These are phyloP conservation scores for Paramecium primaurelia DNA, from an alignment of 73 alveolate species.

Conservation along the genomic window DNA sequence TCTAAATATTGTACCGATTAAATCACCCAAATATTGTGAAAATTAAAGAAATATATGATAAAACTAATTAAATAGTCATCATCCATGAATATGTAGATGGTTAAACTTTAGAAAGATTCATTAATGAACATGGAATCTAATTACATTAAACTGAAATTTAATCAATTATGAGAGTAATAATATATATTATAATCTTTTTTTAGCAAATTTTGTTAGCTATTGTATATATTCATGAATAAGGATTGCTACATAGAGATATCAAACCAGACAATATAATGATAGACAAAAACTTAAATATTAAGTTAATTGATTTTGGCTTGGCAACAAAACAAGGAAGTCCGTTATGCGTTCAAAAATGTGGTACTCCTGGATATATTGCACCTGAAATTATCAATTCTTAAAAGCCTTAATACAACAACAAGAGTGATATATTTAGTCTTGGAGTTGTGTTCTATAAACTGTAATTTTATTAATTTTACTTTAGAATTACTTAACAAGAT, in stretches of 20 bases:
- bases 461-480: not conserved
- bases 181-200: not conserved
- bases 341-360: constrained; percentile 3
- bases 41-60: constrained; percentile 14
- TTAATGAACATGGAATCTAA: not conserved
- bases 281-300: constrained; percentile 43
- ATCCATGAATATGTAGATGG: constrained; percentile 35
- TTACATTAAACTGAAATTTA: not conserved
- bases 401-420: not conserved
- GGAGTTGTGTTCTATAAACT: constrained; percentile 21
- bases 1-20: not conserved
- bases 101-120: not conserved
- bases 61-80: not conserved
- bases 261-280: constrained; percentile 60
- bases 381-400: constrained; percentile 41
- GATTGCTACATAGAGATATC: constrained; percentile 55
- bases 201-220: constrained; percentile 48
- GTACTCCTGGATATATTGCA: constrained; percentile 61
- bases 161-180: constrained; percentile 28
- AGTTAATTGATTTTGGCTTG: constrained; percentile 56
- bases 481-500: not conserved
- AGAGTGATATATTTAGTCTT: constrained; percentile 11
- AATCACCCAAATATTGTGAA: constrained; percentile 30
- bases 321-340: constrained; percentile 27
- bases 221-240: constrained; percentile 47